Evolutionary conservation across 768 basidiomycete genomes (phyloP), one percentile per base, ranked within the genome.

Genomic region (Austroboletus festivus): DNA sequence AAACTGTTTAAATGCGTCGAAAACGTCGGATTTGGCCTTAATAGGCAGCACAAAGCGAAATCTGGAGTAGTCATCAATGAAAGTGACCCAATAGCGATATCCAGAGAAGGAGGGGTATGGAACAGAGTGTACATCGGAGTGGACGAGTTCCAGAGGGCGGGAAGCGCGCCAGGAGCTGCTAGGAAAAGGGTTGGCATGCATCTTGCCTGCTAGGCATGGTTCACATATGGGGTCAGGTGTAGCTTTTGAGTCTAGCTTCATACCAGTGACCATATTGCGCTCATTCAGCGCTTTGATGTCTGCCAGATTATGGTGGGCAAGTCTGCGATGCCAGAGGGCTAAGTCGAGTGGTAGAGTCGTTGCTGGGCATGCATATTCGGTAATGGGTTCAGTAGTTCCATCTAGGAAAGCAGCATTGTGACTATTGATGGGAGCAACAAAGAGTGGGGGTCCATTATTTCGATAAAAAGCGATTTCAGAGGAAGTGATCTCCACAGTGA

Each of bases 1-100:
- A 55, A 57, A 70, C 10, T 42, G 20, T 50, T 63, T 59, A 50
- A 69, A 69, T 0, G 54, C 56, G 5, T 41, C 47, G 24, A 67
- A 63, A 2, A 55, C 38, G 5, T 65, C 56, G 2, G 44, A 52
- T 50, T 68, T 68, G n/a, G 19, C 35, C 8, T 44, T 47, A 7
- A 66, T 47, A 18, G 57, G 47, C 5, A 53, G 11, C 1, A 62
- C 52, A 61, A 52, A 35, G 62, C 52, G 38, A 63, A 28, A 53
- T 9, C 45, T 15, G 0, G 30, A 50, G 22, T 42, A 47, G 4
- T 53, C 30, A 4, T 53, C 23, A 3, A 50, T 56, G 52, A 53
- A 53, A 1, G 48, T 56, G 3, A 50, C 45, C 52, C 48, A 56
- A 10, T 38, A 56, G 45, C 28, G 31, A 44, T 26, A 38, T 1